phyloP scores from a whole-genome alignment of 441 rosid genomes.

The Pelargonium cotyledonis region DNA sequence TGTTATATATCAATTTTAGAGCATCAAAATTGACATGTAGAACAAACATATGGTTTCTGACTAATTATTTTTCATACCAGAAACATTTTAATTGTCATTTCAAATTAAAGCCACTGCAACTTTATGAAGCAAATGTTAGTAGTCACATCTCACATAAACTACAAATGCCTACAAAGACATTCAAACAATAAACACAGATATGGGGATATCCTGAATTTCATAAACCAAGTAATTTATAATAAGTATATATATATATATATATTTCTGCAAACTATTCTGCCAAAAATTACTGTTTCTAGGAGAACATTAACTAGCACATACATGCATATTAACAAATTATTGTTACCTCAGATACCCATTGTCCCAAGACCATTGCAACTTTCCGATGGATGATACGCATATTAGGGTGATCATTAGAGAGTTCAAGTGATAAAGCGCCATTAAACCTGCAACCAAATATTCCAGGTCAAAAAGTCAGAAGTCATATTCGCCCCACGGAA shows the following conservation, averaged over 20 bases:
- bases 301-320: background rate
- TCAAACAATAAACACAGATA: background rate
- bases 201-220: background rate
- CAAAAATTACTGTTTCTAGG: background rate
- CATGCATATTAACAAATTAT: background rate
- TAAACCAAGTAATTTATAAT: background rate
- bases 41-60: background rate
- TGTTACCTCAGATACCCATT: constrained; percentile 98
- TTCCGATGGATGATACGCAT: constrained; percentile 90
- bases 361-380: constrained; percentile 93
- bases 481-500: background rate
- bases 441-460: constrained; percentile 59
- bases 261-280: background rate
- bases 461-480: constrained; percentile 3
- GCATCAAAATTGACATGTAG: background rate
- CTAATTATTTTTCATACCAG: background rate
- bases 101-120: background rate
- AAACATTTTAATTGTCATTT: background rate
- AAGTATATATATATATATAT: background rate
- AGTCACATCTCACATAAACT: background rate
- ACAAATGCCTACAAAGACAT: background rate
- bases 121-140: background rate
- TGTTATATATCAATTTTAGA: too few species aligned
- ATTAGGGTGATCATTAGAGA: constrained; percentile 86
- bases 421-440: constrained; percentile 85